Percentiles rank a stretch among this genome's conserved stretches.
Conservation (phyloP, 208 protist genomes). For the Trypanosoma boissoni region DNA sequence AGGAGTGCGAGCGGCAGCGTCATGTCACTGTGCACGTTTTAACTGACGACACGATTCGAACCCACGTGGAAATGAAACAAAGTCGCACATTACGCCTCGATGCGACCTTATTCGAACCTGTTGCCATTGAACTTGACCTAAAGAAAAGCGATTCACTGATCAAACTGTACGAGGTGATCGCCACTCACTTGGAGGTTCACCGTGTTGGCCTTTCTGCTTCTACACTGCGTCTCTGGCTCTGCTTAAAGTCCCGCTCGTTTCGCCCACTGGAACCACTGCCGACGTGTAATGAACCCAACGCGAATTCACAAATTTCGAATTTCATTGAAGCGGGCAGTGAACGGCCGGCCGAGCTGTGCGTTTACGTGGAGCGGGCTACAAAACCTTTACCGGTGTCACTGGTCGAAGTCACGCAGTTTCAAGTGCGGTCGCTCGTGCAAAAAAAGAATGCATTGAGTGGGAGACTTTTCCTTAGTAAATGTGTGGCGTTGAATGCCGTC, state of each 20-base stretch:
- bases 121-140: conserved; percentile 47
- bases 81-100: conserved; percentile 56
- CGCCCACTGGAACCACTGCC: conserved; percentile 33
- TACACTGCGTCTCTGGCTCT: conserved; percentile 52
- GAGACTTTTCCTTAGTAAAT: too few relatives aligned
- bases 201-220: conserved; percentile 24
- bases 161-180: conserved; percentile 48
- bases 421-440: too few relatives aligned
- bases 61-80: conserved; percentile 35
- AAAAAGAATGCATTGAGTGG: too few relatives aligned
- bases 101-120: conserved; percentile 15
- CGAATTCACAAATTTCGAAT: conserved; percentile 12
- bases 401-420: too few relatives aligned
- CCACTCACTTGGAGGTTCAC: conserved; percentile 28
- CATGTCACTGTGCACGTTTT: conserved; percentile 45
- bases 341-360: conserved; percentile 19
- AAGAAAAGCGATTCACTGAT: conserved; percentile 46
- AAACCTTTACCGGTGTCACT: too few relatives aligned
- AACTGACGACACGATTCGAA: conserved; percentile 43
- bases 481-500: too few relatives aligned
- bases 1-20: conserved; percentile 40
- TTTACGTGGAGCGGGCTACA: conserved; percentile 60
- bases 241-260: conserved; percentile 6
- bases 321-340: not conserved
- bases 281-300: conserved; percentile 17